phyloP scores from a whole-genome alignment of 495 filamentous ascomycete species.

The Articulospora tetracladia region DNA sequence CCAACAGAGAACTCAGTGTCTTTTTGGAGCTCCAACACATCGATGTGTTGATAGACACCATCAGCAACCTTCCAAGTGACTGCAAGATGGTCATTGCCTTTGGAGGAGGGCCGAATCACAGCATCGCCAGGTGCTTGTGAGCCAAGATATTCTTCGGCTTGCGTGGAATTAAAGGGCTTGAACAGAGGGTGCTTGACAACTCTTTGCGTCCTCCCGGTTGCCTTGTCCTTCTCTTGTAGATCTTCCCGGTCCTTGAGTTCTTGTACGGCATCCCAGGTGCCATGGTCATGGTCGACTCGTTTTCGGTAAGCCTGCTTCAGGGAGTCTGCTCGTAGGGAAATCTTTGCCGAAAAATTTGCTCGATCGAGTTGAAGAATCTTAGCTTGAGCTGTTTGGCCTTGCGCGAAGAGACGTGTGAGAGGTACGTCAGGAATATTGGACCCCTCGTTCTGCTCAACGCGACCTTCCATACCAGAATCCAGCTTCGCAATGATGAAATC shows the following conservation, averaged over 20 bases:
- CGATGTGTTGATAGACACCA: conserved; percentile 91
- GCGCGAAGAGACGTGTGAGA: conserved; percentile 52
- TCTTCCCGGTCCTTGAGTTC: conserved; percentile 77
- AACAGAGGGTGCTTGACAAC: conserved; percentile 98
- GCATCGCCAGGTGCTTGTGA: conserved; percentile 82
- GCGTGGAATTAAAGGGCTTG: conserved; percentile 83
- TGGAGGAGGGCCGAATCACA: conserved; percentile 91
- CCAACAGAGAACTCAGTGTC: conserved; percentile 94
- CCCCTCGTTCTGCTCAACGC: conserved; percentile 49
- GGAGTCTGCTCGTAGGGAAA: conserved; percentile 78
- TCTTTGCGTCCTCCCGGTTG: conserved; percentile 75
- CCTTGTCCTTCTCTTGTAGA: conserved; percentile 75
- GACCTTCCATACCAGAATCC: conserved; percentile 90
- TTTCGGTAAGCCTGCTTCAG: conserved; percentile 65
- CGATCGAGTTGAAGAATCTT: conserved; percentile 84
- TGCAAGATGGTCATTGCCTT: conserved; percentile 89
- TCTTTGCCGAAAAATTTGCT: conserved; percentile 72
- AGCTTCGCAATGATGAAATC: conserved; percentile 91
- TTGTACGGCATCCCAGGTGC: conserved; percentile 81
- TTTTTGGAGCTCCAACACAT: conserved; percentile 94
- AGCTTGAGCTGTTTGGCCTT: conserved; percentile 79
- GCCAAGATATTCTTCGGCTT: conserved; percentile 91
- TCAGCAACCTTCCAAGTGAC: conserved; percentile 98
- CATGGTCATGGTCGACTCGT: conserved; percentile 61
- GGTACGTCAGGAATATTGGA: conserved; percentile 39